These are phyloP conservation scores for Sclerotinia spermophila DNA, from an alignment of 2,329 filamentous ascomycete genomes.

Conservation along the genomic window DNA sequence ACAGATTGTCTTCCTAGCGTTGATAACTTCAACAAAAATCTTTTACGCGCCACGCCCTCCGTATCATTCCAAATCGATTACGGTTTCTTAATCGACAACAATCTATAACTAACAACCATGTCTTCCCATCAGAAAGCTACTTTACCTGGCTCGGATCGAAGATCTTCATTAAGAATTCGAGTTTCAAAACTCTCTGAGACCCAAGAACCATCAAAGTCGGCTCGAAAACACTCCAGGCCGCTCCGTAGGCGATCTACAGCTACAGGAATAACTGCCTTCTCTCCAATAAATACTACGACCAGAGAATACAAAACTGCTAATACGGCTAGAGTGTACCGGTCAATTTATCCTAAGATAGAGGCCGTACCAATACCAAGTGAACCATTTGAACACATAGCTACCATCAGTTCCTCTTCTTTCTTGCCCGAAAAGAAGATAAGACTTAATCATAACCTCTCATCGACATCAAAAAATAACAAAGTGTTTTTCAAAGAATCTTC, in stretches of 20 bases:
- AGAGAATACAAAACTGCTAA: rapidly evolving
- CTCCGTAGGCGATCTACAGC: too few species aligned
- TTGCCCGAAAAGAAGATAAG: background rate
- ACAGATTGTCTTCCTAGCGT: background rate
- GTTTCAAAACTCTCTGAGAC: background rate
- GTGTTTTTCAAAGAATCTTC: background rate
- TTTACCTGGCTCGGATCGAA: background rate
- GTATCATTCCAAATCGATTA: too few species aligned
- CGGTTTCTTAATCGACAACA: background rate
- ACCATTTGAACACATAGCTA: background rate
- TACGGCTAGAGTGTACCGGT: background rate
- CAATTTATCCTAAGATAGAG: background rate
- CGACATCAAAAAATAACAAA: background rate
- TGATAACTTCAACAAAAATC: background rate
- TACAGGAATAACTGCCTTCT: too few species aligned
- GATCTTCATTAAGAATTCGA: background rate
- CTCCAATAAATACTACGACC: too few species aligned
- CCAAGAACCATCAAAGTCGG: background rate
- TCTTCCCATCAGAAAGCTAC: background rate
- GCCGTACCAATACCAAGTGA: background rate
- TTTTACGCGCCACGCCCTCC: background rate
- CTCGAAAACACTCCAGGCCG: background rate
- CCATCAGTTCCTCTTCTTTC: background rate
- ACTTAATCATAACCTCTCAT: background rate
- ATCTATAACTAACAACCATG: background rate